Base-by-base conservation (phyloP, 2,329 filamentous ascomycete genomes). In the Nothopassalora personata region DNA sequence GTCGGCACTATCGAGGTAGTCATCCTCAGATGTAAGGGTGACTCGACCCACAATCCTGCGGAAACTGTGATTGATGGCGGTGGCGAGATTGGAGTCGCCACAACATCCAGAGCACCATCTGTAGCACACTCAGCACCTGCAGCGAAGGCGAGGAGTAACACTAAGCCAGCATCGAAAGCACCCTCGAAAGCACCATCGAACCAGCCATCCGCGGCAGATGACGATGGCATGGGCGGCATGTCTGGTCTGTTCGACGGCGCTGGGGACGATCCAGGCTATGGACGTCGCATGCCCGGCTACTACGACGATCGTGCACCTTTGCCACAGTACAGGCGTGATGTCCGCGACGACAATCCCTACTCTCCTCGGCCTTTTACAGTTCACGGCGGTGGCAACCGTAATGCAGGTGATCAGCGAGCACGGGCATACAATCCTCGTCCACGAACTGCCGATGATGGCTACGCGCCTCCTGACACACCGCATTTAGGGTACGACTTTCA, bases 1-100 rank as follows among this genome's bases (percentile, higher is more conserved):
- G 68, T 79, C 19, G 79, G 78, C 36, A 77, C 73, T 15, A 80
- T 81, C 33, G 78, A 80, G 63, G 74, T 81, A 15, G 66, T 81
- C 3, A 72, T 80, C 3, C 67, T 80, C 18, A 74, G 79, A 31
- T 79, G 77, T 60, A 72, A 65, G 45, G 59, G 53, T n/a, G 46
- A 52, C 18, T 15, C 36, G 7, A 19, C 18, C 18, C 27, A 31
- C 11, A 43, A 52, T 15, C 57, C 52, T n/a, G 49, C 53, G 31
- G 36, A 49, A 7, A 45, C 48, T 18, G 43, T 56, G 5, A 54
- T 61, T 27, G 60, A 55, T 19, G 52, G 53, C 11, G 28, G 27
- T 8, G 53, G 15, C 18, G 46, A 36, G 8, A 18, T 13, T 6
- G 11, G 27, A 46, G 28, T 33, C 56, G 27, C 30, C 18, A 48